Conservation (phyloP, 1,139 yeast species). For the Geotrichum fermentans region DNA sequence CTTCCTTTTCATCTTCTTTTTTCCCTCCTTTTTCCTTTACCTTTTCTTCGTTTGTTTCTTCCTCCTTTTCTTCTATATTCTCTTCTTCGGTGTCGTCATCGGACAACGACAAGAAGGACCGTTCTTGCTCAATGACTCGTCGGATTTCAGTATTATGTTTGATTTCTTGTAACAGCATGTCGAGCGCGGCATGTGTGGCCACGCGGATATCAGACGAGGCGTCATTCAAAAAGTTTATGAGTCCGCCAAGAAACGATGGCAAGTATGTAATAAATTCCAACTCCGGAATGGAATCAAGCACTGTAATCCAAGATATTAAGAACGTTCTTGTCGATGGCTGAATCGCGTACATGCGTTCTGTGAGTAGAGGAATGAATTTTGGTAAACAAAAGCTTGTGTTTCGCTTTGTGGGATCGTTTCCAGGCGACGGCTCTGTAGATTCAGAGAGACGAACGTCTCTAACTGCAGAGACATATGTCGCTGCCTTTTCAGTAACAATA, state of each 20-base stretch:
- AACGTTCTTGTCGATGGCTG: constrained; percentile 92
- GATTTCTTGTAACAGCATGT: constrained; percentile 74
- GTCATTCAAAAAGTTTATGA: constrained; percentile 74
- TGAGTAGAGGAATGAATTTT: constrained; percentile 80
- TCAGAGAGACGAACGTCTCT: constrained; percentile 39
- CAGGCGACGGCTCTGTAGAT: constrained; percentile 20
- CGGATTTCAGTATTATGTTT: constrained; percentile 68
- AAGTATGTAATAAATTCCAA: constrained; percentile 79
- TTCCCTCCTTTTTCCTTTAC: not conserved
- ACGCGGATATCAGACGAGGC: constrained; percentile 82
- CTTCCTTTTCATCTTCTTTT: not conserved
- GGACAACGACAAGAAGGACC: not conserved
- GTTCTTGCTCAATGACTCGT: constrained; percentile 30
- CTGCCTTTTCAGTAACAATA: constrained; percentile 91
- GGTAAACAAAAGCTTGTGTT: constrained; percentile 77
- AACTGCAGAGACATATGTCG: constrained; percentile 80
- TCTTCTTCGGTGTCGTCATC: not conserved
- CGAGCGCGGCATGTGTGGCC: constrained; percentile 74
- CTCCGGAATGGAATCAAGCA: constrained; percentile 88
- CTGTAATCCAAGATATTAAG: constrained; percentile 85
- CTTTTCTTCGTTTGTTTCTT: not conserved
- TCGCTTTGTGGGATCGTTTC: constrained; percentile 19
- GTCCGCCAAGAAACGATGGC: constrained; percentile 85
- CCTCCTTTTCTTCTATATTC: not conserved
- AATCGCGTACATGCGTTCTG: constrained; percentile 85